Evolutionary conservation across 495 filamentous ascomycete genomes (phyloP).

Genomic region (Mytilinidion resinicola): DNA sequence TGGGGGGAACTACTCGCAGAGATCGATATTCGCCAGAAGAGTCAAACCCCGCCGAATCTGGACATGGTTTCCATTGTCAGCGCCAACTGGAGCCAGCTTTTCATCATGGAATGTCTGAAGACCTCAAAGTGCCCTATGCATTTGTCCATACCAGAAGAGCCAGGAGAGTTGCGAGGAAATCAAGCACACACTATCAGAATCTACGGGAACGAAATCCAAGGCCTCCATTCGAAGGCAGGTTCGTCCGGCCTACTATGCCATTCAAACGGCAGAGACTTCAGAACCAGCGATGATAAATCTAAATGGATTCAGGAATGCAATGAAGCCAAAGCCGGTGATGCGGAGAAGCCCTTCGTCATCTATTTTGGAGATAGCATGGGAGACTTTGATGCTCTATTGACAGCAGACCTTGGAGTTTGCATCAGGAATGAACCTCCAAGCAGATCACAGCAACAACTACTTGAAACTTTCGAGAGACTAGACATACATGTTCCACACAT

Average conservation of each 20-base stretch:
- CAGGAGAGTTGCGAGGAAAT: no score
- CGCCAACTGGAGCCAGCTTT: slow-evolving; percentile 34
- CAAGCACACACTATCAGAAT: slow-evolving; percentile 9
- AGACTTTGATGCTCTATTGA: slow-evolving; percentile 33
- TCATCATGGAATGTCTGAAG: slow-evolving; percentile 22
- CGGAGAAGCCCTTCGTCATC: slow-evolving; percentile 6
- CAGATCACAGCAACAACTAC: slow-evolving; percentile 18
- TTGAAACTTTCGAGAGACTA: slow-evolving; percentile 24
- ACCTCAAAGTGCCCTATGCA: neutral
- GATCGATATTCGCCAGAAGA: neutral
- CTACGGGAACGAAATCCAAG: slow-evolving; percentile 31
- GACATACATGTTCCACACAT: slow-evolving; percentile 19
- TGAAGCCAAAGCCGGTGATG: neutral
- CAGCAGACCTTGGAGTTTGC: slow-evolving; percentile 33
- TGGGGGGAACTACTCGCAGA: slow-evolving; percentile 15
- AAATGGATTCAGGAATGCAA: slow-evolving; percentile 3
- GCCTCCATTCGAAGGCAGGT: slow-evolving; percentile 14
- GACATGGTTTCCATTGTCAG: slow-evolving; percentile 28
- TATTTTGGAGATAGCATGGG: slow-evolving; percentile 37
- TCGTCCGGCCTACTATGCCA: slow-evolving; percentile 19
- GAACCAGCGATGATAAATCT: slow-evolving; percentile 32
- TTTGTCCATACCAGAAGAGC: no score
- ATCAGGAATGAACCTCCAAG: slow-evolving; percentile 27
- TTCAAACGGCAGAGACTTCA: slow-evolving; percentile 8
- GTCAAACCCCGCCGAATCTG: neutral